A percentile compares a stretch with the other conserved stretches of the same genome.
Conservation (phyloP, 192 early-diverging fungal species). For the Backusella tuberculispora region DNA sequence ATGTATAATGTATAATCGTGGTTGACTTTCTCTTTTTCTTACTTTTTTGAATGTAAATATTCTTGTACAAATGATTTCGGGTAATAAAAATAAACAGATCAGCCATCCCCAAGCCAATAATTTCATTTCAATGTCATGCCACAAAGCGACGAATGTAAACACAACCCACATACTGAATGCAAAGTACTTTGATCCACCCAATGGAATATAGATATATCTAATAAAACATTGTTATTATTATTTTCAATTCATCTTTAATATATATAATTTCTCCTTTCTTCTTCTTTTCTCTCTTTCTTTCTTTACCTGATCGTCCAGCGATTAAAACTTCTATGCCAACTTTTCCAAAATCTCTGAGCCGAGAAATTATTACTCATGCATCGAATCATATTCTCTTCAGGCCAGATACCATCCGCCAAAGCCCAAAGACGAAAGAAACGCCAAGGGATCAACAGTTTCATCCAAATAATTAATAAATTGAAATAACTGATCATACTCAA, state of each 20-base stretch:
- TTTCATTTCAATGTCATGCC: slow-evolving; percentile 90
- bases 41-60: slow-evolving; percentile 57
- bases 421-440: slow-evolving; percentile 97
- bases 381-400: slow-evolving; percentile 91
- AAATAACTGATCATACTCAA: slow-evolving; percentile 86
- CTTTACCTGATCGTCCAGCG: slow-evolving; percentile 70
- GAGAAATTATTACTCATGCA: slow-evolving; percentile 97
- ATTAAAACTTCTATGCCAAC: slow-evolving; percentile 94
- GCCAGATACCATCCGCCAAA: slow-evolving; percentile 82
- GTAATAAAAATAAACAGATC: slow-evolving; percentile 82
- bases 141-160: slow-evolving; percentile 96
- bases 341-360: slow-evolving; percentile 88
- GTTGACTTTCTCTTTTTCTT: slow-evolving; percentile 8
- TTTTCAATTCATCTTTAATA: background rate
- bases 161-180: slow-evolving; percentile 79
- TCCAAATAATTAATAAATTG: slow-evolving; percentile 89
- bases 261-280: slow-evolving; percentile 24
- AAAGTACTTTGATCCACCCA: slow-evolving; percentile 76
- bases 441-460: slow-evolving; percentile 96
- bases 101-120: slow-evolving; percentile 92
- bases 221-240: too few relatives aligned
- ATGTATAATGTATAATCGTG: background rate
- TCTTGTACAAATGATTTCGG: slow-evolving; percentile 71
- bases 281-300: background rate
- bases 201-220: slow-evolving; percentile 84